These are phyloP conservation scores for Fusarium hainanense DNA, from an alignment of 2,329 filamentous ascomycete species.

Conservation along the genomic window DNA sequence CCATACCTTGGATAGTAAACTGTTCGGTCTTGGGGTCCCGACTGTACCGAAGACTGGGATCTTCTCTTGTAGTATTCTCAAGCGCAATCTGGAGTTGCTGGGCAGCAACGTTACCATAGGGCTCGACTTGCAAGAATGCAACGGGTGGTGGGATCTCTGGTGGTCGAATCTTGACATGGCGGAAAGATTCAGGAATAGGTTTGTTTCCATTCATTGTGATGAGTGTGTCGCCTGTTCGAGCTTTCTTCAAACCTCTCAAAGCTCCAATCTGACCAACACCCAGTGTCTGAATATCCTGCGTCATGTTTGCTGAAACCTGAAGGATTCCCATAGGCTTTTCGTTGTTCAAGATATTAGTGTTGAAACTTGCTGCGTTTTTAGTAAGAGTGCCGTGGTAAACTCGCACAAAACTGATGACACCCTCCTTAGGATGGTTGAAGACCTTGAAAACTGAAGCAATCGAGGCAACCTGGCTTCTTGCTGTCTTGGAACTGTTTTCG, in stretches of 20 bases:
- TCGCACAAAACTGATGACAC: constrained; percentile 89
- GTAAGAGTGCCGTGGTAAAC: constrained; percentile 88
- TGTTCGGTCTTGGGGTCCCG: constrained; percentile 91
- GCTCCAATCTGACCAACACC: constrained; percentile 92
- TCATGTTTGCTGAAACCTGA: constrained; percentile 89
- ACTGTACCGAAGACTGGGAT: constrained; percentile 88
- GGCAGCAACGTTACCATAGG: constrained; percentile 78
- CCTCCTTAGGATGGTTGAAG: constrained; percentile 85
- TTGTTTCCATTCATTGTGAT: constrained; percentile 74
- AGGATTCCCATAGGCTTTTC: constrained; percentile 85
- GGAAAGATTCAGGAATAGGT: constrained; percentile 74
- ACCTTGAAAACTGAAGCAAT: constrained; percentile 90
- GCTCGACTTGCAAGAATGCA: constrained; percentile 95
- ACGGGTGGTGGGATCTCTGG: constrained; percentile 93
- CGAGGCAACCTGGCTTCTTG: constrained; percentile 54
- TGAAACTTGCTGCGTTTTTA: constrained; percentile 82
- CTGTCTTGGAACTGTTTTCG: constrained; percentile 52
- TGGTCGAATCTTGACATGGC: constrained; percentile 83
- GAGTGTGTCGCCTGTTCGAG: constrained; percentile 94
- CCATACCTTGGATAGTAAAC: constrained; percentile 95
- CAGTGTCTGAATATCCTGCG: constrained; percentile 84
- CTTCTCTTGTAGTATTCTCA: constrained; percentile 84
- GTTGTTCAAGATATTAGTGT: constrained; percentile 82
- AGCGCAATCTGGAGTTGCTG: constrained; percentile 82
- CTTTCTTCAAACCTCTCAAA: constrained; percentile 86